Evolutionary conservation across 176 grass and related monocot species (phyloP), one percentile per base, ranked within the genome.

Genomic region (Cocos nucifera): DNA sequence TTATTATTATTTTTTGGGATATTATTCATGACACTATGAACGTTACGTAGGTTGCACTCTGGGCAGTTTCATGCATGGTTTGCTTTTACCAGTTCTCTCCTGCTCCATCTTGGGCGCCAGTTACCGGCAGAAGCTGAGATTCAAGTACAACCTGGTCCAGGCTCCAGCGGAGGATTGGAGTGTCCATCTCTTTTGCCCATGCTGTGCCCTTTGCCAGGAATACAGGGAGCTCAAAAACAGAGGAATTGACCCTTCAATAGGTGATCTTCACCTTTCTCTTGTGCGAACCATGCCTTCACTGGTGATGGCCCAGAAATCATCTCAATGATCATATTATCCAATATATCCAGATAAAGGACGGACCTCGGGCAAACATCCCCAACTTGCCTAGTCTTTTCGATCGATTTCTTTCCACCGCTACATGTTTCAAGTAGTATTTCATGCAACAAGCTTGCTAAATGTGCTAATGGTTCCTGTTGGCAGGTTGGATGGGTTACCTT

Each of bases 401-500:
- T 35, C 0, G 0, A 1, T 35, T 6, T 35, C 5, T 35, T 35
- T 35, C 32, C 32, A 9, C 32, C 0, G 35, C 12, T 44, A 12
- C 35, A 44, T 44, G 35, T 44, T 14, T 44, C 35, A 44, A 12
- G 9, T 44, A 44, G 9, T 44, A 12, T 44, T 44, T 44, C 1
- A 44, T 44, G 7, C 9, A 44, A 44, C 35, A 44, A 44, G 35
- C 0, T 44, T 44, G 35, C 10, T 44, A 44, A 44, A 12, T 44
- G 35, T 44, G 35, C 10, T 17, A 4, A 18, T 28, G 3, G 17
- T 52, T 6, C 17, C 7, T 20, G 22, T 22, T 61, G 60, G 49
- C 69, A 73, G 70, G 70, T 35, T 73, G 70, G 70, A 63, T 55
- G 58, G 70, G 70, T 14, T 39, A 63, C 18, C 70, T 73, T 39